A percentile compares a stretch with the other conserved stretches of the same genome.
These are phyloP conservation scores for Claviceps spartinae DNA, from an alignment of 2,329 filamentous ascomycete genomes.

Conservation along the genomic window DNA sequence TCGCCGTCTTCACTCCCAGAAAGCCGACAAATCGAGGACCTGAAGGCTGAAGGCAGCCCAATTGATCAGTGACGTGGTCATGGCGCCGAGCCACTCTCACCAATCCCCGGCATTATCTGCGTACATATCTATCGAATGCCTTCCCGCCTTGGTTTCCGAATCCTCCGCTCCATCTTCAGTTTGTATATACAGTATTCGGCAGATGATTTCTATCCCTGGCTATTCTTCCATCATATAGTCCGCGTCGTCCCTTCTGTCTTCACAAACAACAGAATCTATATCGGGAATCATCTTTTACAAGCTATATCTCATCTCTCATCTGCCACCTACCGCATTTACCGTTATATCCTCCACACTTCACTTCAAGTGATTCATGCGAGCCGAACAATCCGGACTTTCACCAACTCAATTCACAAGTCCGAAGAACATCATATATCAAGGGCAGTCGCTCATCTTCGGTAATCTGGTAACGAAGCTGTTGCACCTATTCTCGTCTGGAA, in stretches of 20 bases:
- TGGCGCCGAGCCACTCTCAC: not conserved
- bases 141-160: not conserved
- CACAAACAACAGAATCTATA: too few species aligned
- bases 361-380: not conserved
- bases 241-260: not conserved
- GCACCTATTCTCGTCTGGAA: too few species aligned
- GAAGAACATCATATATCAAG: not conserved
- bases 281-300: not conserved
- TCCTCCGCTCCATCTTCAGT: not conserved
- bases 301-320: not conserved
- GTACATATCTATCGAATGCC: conserved; percentile 1
- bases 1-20: not conserved
- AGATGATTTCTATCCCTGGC: not conserved
- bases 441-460: not conserved
- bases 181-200: not conserved
- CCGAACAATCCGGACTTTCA: not conserved
- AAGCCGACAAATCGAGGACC: not conserved
- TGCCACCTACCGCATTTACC: too few species aligned
- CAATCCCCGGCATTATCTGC: not conserved
- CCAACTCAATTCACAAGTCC: not conserved
- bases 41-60: too few species aligned
- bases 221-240: not conserved
- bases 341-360: too few species aligned
- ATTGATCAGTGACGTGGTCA: not conserved
- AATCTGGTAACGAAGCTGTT: too few species aligned